Evolutionary conservation across 306 rosid species (phyloP), one percentile per base, ranked within the genome.

Genomic region (Trifolium pratense): DNA sequence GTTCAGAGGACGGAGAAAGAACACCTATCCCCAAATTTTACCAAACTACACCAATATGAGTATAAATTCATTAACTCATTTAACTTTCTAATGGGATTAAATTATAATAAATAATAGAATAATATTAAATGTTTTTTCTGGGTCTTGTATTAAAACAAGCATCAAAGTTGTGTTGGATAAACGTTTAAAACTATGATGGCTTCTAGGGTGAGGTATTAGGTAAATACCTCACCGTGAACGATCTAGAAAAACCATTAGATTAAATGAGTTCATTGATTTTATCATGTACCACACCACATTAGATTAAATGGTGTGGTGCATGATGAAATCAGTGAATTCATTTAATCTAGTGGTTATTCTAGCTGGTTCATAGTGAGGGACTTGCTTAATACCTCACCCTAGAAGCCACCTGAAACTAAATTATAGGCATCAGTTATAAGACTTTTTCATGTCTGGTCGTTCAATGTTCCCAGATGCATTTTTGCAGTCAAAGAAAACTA

Each of bases 1-100:
- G 29, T 8, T 81, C 77, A 70, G 55, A 76, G 20, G 65, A 78
- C 51, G 13, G 4, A 66, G 55, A 31, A 56, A 45, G 66, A 53
- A 49, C 26, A 55, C 37, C 39, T 5, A 53, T 63, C 46, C 40
- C 53, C 49, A 17, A 60, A 13, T 20, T 45, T 26, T 46, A 25
- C 60, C 37, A 63, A 17, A 65, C 68, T 59, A 49, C 29, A 61
- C 20, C 12, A 31, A 57, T 52, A 58, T 55, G 59, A 75, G 21
- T 43, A 70, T 43, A 36, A 36, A 36, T 36, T 36, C 39, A 36
- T 7, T 36, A 32, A 42, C 10, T 16, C 40, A 18, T 13, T 12
- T 39, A 17, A 65, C 52, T 71, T 45, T 57, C 45, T 10, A 58
- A 72, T 14, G 60, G 32, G 26, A 64, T 14, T 17, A 51, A 21